These are phyloP conservation scores for Pluteus cervinus DNA, from an alignment of 768 basidiomycete genomes.

Conservation along the genomic window DNA sequence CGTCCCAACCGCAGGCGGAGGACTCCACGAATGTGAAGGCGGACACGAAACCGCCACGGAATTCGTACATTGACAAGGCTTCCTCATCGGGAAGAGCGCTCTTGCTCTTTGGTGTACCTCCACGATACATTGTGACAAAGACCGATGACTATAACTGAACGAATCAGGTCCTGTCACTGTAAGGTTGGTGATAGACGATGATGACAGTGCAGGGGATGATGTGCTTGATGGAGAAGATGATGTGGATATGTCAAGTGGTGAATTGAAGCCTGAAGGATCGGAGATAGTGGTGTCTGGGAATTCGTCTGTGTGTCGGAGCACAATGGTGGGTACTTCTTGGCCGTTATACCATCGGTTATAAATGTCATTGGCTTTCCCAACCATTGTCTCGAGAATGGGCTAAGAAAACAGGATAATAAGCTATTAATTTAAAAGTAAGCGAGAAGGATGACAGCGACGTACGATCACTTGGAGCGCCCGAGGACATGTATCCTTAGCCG, in stretches of 20 bases:
- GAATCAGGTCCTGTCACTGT: slow-evolving; percentile 24
- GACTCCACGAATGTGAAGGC: slow-evolving; percentile 40
- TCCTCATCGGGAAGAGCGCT: slow-evolving; percentile 34
- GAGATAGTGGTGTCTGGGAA: slow-evolving; percentile 1
- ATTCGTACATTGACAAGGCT: slow-evolving; percentile 36
- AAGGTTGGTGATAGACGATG: slow-evolving; percentile 12
- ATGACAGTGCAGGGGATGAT: slow-evolving; percentile 9
- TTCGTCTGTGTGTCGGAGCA: slow-evolving; percentile 32
- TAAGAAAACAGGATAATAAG: slow-evolving; percentile 12
- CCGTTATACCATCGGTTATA: slow-evolving; percentile 41
- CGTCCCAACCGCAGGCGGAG: no score
- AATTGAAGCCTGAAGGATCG: no score
- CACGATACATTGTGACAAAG: slow-evolving; percentile 39
- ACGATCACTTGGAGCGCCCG: slow-evolving; percentile 41
- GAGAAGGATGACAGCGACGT: slow-evolving; percentile 14
- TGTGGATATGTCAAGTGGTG: no score
- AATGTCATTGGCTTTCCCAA: slow-evolving; percentile 44
- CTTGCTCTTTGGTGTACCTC: slow-evolving; percentile 41
- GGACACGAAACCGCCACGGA: slow-evolving; percentile 24
- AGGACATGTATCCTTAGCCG: slow-evolving; percentile 38
- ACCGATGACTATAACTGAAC: slow-evolving; percentile 34
- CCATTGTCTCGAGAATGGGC: slow-evolving; percentile 45
- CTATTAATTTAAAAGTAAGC: no score
- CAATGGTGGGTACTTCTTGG: slow-evolving; percentile 37
- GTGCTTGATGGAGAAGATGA: slow-evolving; percentile 8